phyloP scores from a whole-genome alignment of 768 basidiomycete species.

The Amanita exitialis region DNA sequence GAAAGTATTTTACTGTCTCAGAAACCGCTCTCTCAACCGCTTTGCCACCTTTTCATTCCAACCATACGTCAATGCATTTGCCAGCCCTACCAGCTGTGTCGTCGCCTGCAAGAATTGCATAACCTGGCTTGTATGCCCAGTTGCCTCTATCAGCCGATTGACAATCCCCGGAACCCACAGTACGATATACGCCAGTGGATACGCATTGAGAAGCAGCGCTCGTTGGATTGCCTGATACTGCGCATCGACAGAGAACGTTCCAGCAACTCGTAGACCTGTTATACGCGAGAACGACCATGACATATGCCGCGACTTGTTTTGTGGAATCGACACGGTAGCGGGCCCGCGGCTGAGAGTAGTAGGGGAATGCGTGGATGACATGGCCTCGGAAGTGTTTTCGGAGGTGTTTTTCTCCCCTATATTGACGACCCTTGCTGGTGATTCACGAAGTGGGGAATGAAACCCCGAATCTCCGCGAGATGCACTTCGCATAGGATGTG shows the following conservation, averaged over 20 bases:
- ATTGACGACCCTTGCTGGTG: not conserved
- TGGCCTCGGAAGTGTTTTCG: not conserved
- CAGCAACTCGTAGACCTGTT: not conserved
- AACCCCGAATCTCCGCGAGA: not conserved
- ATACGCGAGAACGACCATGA: not conserved
- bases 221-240: constrained; percentile 1
- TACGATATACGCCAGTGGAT: constrained; percentile 11
- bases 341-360: not conserved
- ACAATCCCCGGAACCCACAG: constrained; percentile 10
- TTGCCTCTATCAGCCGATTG: constrained; percentile 10
- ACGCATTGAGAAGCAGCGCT: constrained; percentile 10
- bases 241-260: not conserved
- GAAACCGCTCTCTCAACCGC: constrained; percentile 5
- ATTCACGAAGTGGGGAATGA: not conserved
- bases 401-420: not conserved
- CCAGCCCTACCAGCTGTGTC: constrained; percentile 9
- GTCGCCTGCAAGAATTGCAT: constrained; percentile 8
- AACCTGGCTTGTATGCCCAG: constrained; percentile 5
- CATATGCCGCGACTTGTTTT: not conserved
- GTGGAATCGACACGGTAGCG: not conserved
- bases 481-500: not conserved
- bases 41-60: constrained; percentile 9
- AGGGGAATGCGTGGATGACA: not conserved
- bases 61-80: constrained; percentile 9
- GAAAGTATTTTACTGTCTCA: not conserved